Evolutionary conservation across 2,329 filamentous ascomycete species (phyloP), one percentile per base, ranked within the genome.

Genomic region (Trichoderma lentiforme): DNA sequence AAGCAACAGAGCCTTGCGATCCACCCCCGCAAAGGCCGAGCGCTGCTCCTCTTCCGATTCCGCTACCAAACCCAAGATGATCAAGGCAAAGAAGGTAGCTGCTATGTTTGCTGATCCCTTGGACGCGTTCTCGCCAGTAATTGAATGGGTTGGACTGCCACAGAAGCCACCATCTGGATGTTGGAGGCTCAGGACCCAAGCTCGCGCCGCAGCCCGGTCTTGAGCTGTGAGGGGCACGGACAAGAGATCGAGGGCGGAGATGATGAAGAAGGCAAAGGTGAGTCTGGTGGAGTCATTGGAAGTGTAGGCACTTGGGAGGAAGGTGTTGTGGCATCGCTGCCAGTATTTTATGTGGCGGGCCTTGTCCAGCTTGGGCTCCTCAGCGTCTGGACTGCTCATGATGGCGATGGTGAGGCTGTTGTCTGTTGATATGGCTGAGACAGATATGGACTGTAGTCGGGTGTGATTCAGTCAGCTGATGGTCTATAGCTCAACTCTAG

Each of bases 231-330:
- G 79, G 51, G 93, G 84, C 2, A 87, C 86, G 14, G 88, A 90
- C 34, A 99, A 89, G 1, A 98, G 84, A 79, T 97, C 94, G 63
- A 97, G 86, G 1, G 94, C 93, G 8, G 93, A 92, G 77, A 98
- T 84, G 75, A 92, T 95, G 85, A 99, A 97, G 84, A 92, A 97
- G 75, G 90, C 94, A 70, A 98, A 89, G 6, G 92, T 92, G 85
- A 98, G 92, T 77, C 96, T 94, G 77, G 92, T 95, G 76, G 94
- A 94, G 83, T 99, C 96, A 80, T 92, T 96, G 80, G 90, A 87
- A 18, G 93, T 97, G 84, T 98, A 99, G 74, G 89, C 87, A 60
- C 90, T 87, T 0, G 96, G 96, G 7, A 99, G 90, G 73, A 92
- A 88, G 28, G 91, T 92, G 80, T 92, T 92, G 75, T 96, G 88